A percentile compares a stretch with the other conserved stretches of the same genome.
Conservation (phyloP, 2,329 filamentous ascomycete genomes). For the Aspergillus oerlinghausenensis region DNA sequence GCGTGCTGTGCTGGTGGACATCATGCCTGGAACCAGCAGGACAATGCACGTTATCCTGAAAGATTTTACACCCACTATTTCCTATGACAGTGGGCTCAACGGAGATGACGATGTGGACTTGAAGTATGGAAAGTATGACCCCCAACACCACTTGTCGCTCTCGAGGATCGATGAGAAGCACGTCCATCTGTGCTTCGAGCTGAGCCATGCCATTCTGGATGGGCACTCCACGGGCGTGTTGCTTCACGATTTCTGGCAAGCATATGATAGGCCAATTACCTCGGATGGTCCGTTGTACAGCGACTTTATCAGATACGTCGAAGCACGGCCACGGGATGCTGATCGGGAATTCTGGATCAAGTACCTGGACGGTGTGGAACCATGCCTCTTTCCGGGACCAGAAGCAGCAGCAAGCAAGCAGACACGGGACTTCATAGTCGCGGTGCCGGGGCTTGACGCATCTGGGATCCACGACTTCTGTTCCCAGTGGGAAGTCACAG, state of each 20-base stretch:
- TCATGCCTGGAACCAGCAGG: background rate
- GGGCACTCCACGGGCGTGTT: conserved; percentile 4
- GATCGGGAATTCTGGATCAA: background rate
- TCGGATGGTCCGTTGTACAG: background rate
- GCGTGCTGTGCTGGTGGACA: background rate
- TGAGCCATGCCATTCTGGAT: conserved; percentile 8
- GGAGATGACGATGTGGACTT: background rate
- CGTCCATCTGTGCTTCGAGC: conserved; percentile 1
- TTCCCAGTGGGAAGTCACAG: conserved; percentile 11
- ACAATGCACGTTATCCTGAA: background rate
- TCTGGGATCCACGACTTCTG: conserved; percentile 3
- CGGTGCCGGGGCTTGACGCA: conserved; percentile 22
- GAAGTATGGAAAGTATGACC: background rate
- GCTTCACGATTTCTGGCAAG: conserved; percentile 2
- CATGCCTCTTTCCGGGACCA: background rate
- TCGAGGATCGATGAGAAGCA: background rate
- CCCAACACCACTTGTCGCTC: background rate
- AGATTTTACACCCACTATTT: background rate
- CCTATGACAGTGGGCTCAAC: background rate
- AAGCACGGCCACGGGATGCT: background rate
- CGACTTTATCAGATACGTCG: conserved; percentile 2
- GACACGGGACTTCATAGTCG: background rate
- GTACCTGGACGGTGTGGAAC: background rate
- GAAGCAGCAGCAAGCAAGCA: background rate
- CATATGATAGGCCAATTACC: background rate